Evolutionary conservation across 352 stramenopile genomes (phyloP), one percentile per base, ranked within the genome.

Genomic region (Blastocystis sp.): DNA sequence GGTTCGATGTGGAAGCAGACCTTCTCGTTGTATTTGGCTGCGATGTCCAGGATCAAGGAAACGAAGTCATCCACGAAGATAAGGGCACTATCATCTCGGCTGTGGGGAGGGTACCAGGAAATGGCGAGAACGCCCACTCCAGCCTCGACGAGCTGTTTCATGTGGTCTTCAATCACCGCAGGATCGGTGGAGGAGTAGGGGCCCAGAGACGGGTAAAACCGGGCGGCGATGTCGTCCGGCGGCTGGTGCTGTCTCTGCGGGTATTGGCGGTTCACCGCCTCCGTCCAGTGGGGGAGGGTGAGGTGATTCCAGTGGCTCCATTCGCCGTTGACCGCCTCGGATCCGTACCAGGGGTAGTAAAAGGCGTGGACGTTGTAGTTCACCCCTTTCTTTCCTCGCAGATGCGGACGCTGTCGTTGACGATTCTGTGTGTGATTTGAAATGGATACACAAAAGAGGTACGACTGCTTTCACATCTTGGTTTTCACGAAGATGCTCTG

Each of bases 341-440:
- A 89, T 5, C 62, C 64, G 62, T 90, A 90, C 89, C 89, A 90
- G 3, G 86, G 61, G 71, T 90, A 90, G 66, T 90, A 90, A 34
- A 90, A 90, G 1, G 89, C 76, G 65, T 90, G 88, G 19, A 90
- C 84, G 21, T 69, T 23, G 23, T 86, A 76, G 34, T 62, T 88
- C 21, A 88, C 78, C 17, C 7, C 21, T 43, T 38, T 28, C 21
- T 65, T 19, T 7, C 7, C 9, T 65, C 59, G 59, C 9, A 65
- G 59, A 65, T 65, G 59, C 4, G 17, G 7, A 65, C 59, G 59
- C 23, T 28, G 59, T 7, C 9, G 21, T 65, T 38, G 17, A 4
- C 10, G 23, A 23, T 23, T 71, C 19, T 40, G n/a, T 21, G 19
- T 14, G 34, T 52, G 38, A 19, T n/a, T 0, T n/a, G 61, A 2